Evolutionary conservation across 768 basidiomycete genomes (phyloP).

Genomic region (Boletus sensibilis): DNA sequence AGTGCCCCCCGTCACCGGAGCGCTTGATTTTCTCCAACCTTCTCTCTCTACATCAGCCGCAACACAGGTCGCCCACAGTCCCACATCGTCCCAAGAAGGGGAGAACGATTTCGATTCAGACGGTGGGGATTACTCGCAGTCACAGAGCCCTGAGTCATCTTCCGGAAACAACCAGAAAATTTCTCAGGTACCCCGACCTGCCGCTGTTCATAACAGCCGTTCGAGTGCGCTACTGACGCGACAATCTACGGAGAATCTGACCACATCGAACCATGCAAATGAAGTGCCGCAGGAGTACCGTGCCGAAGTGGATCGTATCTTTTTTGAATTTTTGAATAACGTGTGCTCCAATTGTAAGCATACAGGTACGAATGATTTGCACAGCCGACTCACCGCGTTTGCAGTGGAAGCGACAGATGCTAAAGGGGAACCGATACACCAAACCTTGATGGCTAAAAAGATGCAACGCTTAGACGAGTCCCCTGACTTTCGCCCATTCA

Average conservation of each 20-base stretch:
- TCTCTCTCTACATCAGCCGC: slow-evolving; percentile 7
- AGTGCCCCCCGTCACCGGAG: slow-evolving; percentile 23
- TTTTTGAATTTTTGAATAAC: slow-evolving; percentile 83
- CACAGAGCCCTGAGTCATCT: slow-evolving; percentile 33
- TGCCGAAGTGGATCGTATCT: slow-evolving; percentile 82
- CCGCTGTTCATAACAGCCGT: slow-evolving; percentile 15
- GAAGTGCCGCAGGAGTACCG: slow-evolving; percentile 83
- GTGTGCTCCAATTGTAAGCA: slow-evolving; percentile 89
- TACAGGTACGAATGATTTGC: slow-evolving; percentile 8
- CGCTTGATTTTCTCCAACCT: slow-evolving; percentile 33
- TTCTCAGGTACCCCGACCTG: slow-evolving; percentile 24
- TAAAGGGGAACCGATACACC: slow-evolving; percentile 97
- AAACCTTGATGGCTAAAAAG: slow-evolving; percentile 98
- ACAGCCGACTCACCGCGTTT: slow-evolving; percentile 19
- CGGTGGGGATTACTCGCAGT: slow-evolving; percentile 32
- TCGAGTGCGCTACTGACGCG: slow-evolving; percentile 15
- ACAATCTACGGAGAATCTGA: slow-evolving; percentile 29
- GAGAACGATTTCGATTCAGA: slow-evolving; percentile 51
- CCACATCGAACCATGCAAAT: slow-evolving; percentile 39
- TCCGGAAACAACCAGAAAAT: slow-evolving; percentile 24
- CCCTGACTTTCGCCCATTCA: slow-evolving; percentile 96
- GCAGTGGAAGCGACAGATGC: slow-evolving; percentile 89
- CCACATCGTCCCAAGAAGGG: slow-evolving; percentile 47
- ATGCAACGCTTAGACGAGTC: slow-evolving; percentile 98
- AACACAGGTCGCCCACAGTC: slow-evolving; percentile 23